These are phyloP conservation scores for Suillus tomentosus DNA, from an alignment of 768 basidiomycete species.

Conservation along the genomic window DNA sequence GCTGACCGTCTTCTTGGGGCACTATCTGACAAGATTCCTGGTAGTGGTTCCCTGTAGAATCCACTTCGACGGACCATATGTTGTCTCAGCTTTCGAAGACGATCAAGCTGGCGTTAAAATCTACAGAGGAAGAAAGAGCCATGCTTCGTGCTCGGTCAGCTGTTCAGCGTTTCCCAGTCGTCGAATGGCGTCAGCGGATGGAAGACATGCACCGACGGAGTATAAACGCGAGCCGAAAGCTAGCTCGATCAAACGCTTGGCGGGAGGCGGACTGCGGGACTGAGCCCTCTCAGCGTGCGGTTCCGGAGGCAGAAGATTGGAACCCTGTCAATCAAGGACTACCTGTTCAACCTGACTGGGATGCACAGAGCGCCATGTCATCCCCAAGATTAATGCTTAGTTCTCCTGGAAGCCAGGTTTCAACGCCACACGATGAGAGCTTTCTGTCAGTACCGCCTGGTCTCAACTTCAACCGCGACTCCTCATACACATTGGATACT, in stretches of 20 bases:
- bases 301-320: constrained; percentile 79
- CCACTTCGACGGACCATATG: constrained; percentile 91
- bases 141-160: constrained; percentile 92
- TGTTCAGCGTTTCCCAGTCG: constrained; percentile 94
- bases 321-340: constrained; percentile 65
- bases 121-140: constrained; percentile 87
- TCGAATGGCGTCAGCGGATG: constrained; percentile 95
- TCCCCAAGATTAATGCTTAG: constrained; percentile 42
- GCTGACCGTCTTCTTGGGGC: not conserved
- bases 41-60: constrained; percentile 97
- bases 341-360: constrained; percentile 79
- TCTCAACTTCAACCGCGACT: constrained; percentile 29
- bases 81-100: constrained; percentile 93
- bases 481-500: constrained; percentile 46
- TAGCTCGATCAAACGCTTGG: constrained; percentile 79
- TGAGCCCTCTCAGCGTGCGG: constrained; percentile 38
- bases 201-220: constrained; percentile 93
- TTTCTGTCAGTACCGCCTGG: constrained; percentile 29
- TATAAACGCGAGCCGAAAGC: constrained; percentile 66
- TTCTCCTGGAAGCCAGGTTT: constrained; percentile 64
- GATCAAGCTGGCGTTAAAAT: constrained; percentile 91
- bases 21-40: constrained; percentile 5
- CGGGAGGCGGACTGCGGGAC: constrained; percentile 66
- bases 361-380: constrained; percentile 56
- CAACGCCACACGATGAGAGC: constrained; percentile 48